These are phyloP conservation scores for Lentinula aciculospora DNA, from an alignment of 768 basidiomycete genomes.

Conservation along the genomic window DNA sequence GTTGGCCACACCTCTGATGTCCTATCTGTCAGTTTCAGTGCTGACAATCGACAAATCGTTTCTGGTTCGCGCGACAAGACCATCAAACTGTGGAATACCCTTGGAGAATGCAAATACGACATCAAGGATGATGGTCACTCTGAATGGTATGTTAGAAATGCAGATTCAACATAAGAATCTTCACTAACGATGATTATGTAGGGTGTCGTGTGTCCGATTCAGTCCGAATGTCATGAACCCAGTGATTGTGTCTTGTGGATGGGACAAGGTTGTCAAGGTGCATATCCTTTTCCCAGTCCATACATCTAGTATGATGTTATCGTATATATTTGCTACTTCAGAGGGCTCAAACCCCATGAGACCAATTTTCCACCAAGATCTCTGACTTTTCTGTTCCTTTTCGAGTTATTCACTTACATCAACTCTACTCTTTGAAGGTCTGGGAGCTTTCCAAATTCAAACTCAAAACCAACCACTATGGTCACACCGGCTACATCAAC, in stretches of 20 bases:
- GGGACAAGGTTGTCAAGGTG: slow-evolving; percentile 99
- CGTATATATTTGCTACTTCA: slow-evolving; percentile 86
- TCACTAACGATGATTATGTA: slow-evolving; percentile 21
- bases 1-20: slow-evolving; percentile 98
- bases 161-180: neutral
- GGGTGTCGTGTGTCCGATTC: slow-evolving; percentile 99
- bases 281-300: slow-evolving; percentile 20
- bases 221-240: slow-evolving; percentile 97
- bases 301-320: slow-evolving; percentile 27
- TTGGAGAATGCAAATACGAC: slow-evolving; percentile 99
- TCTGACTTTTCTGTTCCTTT: slow-evolving; percentile 41
- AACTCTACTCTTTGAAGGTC: slow-evolving; percentile 60
- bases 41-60: slow-evolving; percentile 99
- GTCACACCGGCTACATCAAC: slow-evolving; percentile 99
- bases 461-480: slow-evolving; percentile 99
- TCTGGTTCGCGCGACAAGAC: slow-evolving; percentile 94
- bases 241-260: slow-evolving; percentile 97
- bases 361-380: slow-evolving; percentile 79
- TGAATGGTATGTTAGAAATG: slow-evolving; percentile 57
- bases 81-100: slow-evolving; percentile 99
- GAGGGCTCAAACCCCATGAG: slow-evolving; percentile 67
- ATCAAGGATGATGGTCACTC: slow-evolving; percentile 98
- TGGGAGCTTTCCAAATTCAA: slow-evolving; percentile 99
- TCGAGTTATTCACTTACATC: slow-evolving; percentile 9
- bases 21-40: slow-evolving; percentile 98